These are phyloP conservation scores for Kregervanrija delftensis DNA, from an alignment of 805 yeast genomes.

Conservation along the genomic window DNA sequence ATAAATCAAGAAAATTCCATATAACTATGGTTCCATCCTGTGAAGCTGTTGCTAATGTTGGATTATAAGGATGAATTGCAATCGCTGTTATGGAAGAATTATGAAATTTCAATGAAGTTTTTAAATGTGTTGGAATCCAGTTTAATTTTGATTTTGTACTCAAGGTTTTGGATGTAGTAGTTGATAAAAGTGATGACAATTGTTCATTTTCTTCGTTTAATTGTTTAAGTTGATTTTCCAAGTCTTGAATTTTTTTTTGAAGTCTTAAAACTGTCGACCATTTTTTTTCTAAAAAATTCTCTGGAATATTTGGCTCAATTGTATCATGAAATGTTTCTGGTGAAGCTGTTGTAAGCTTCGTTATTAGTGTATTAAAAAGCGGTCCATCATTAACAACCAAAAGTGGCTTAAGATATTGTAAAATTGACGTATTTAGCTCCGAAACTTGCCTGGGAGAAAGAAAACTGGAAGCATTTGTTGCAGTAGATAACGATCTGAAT, in stretches of 20 bases:
- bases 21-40: constrained; percentile 65
- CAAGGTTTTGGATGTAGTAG: constrained; percentile 9
- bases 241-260: constrained; percentile 64
- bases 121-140: constrained; percentile 57
- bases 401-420: constrained; percentile 25
- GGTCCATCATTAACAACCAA: background rate
- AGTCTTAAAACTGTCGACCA: constrained; percentile 83
- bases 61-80: constrained; percentile 69
- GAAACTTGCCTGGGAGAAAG: constrained; percentile 27
- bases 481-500: too few species aligned
- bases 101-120: constrained; percentile 46
- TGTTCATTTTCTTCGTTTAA: constrained; percentile 34
- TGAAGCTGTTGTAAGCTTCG: background rate
- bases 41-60: constrained; percentile 57
- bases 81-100: constrained; percentile 54
- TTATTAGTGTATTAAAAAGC: background rate
- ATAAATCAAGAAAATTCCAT: constrained; percentile 62
- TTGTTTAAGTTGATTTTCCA: constrained; percentile 52
- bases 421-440: constrained; percentile 31
- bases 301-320: constrained; percentile 17
- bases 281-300: constrained; percentile 53
- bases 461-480: constrained; percentile 2
- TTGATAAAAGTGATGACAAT: constrained; percentile 9
- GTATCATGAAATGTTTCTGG: constrained; percentile 1
- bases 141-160: constrained; percentile 29